These are phyloP conservation scores for Chlorella ohadii DNA, from an alignment of 139 green algal species.

Conservation along the genomic window DNA sequence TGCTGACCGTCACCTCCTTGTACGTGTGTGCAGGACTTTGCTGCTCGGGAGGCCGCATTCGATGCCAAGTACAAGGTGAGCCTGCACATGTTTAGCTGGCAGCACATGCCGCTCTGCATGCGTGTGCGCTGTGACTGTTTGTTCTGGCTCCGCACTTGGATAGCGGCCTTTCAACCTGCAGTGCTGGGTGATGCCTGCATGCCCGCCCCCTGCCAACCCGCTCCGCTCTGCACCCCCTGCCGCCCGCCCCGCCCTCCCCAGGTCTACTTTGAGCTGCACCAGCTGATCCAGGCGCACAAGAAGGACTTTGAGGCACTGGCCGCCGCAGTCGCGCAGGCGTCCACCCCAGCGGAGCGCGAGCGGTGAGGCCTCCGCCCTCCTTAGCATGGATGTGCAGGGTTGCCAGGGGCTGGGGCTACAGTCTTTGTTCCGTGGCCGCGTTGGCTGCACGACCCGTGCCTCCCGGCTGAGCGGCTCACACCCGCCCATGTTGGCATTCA, in stretches of 20 bases:
- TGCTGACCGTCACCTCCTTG: too few species aligned
- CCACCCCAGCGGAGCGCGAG: not conserved
- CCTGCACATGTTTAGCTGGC: too few species aligned
- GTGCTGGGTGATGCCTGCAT: too few species aligned
- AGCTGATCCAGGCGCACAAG: constrained; percentile 40
- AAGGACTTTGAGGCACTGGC: constrained; percentile 40
- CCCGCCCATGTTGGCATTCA: too few species aligned
- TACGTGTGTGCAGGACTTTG: constrained; percentile 20
- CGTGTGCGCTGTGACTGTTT: not conserved
- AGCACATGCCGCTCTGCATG: too few species aligned
- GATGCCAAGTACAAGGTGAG: constrained; percentile 14
- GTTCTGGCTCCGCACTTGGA: too few species aligned
- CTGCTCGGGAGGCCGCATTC: constrained; percentile 19
- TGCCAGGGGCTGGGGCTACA: too few species aligned
- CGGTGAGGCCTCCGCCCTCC: not conserved
- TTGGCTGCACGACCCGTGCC: not conserved
- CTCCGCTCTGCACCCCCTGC: not conserved
- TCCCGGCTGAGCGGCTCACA: too few species aligned
- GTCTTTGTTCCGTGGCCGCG: too few species aligned
- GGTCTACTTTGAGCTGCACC: constrained; percentile 44
- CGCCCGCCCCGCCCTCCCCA: not conserved
- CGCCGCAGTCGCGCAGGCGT: not conserved
- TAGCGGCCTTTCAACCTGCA: too few species aligned
- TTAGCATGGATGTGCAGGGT: too few species aligned
- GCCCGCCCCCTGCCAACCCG: not conserved